Conservation (phyloP, 1,284 basidiomycete genomes). For the Puccinia brachypodii region DNA sequence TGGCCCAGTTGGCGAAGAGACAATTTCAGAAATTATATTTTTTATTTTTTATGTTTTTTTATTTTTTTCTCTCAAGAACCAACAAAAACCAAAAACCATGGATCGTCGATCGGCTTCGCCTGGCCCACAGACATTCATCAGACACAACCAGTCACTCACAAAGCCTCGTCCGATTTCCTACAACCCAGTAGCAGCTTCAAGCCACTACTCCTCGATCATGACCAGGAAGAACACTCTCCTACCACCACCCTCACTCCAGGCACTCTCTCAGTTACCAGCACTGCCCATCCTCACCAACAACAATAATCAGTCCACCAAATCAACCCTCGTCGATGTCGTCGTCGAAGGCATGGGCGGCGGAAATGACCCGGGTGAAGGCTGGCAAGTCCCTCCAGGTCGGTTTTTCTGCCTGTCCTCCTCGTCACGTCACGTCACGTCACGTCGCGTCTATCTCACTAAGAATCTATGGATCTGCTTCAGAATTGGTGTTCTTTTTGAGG, state of each 20-base stretch:
- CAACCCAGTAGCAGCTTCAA: background rate
- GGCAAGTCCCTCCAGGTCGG: constrained; percentile 47
- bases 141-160: background rate
- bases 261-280: constrained; percentile 16
- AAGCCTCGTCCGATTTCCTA: constrained; percentile 23
- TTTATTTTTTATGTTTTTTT: too few relatives aligned
- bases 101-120: constrained; percentile 17
- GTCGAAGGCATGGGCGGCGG: constrained; percentile 48
- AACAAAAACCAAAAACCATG: background rate
- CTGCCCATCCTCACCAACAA: background rate
- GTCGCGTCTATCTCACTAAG: too few relatives aligned
- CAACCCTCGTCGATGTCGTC: constrained; percentile 44
- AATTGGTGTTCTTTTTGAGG: constrained; percentile 45
- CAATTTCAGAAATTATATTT: too few relatives aligned
- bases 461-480: too few relatives aligned
- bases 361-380: constrained; percentile 41
- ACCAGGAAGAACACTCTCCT: background rate
- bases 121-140: background rate
- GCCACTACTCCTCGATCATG: background rate
- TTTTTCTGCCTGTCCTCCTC: background rate
- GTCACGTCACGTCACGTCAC: too few relatives aligned
- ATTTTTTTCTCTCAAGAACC: too few relatives aligned
- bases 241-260: constrained; percentile 6
- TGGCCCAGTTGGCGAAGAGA: too few relatives aligned
- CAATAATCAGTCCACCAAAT: constrained; percentile 3